Conservation (phyloP, 129 eudicot species). For the Flaveria trinervia region DNA sequence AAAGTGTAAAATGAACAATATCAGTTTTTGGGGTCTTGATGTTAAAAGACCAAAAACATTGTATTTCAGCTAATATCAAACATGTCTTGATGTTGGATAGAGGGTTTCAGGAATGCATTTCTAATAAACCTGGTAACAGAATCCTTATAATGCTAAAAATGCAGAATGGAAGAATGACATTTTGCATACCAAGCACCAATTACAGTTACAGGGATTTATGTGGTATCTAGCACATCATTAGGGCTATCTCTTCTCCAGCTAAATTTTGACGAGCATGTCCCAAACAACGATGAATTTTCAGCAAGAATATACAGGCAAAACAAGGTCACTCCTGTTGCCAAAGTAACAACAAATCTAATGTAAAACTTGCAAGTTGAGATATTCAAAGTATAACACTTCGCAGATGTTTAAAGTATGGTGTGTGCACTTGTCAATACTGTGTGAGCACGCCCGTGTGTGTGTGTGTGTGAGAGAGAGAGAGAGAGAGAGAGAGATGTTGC, state of each 20-base stretch:
- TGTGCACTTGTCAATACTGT: too few species aligned
- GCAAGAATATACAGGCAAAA: constrained; percentile 70
- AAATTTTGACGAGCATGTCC: constrained; percentile 43
- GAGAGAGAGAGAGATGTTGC: constrained; percentile 2
- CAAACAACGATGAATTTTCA: constrained; percentile 55
- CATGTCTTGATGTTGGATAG: constrained; percentile 22
- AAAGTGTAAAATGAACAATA: too few species aligned
- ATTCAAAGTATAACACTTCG: neutral
- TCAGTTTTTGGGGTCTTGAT: neutral
- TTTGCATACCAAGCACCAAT: constrained; percentile 22
- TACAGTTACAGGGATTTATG: constrained; percentile 17
- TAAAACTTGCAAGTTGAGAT: constrained; percentile 8
- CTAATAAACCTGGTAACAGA: constrained; percentile 22
- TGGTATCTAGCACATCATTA: constrained; percentile 40
- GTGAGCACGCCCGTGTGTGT: neutral
- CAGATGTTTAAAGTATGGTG: too few species aligned
- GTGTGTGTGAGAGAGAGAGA: neutral
- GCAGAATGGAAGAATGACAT: constrained; percentile 13
- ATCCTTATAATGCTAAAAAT: constrained; percentile 11
- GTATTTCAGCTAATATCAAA: constrained; percentile 1
- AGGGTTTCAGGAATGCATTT: constrained; percentile 18
- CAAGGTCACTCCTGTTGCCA: constrained; percentile 72
- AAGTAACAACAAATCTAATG: constrained; percentile 16
- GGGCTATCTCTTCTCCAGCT: constrained; percentile 54
- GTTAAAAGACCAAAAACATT: neutral